Evolutionary conservation across 768 basidiomycete species (phyloP).

Genomic region (Termitomyces sp.): DNA sequence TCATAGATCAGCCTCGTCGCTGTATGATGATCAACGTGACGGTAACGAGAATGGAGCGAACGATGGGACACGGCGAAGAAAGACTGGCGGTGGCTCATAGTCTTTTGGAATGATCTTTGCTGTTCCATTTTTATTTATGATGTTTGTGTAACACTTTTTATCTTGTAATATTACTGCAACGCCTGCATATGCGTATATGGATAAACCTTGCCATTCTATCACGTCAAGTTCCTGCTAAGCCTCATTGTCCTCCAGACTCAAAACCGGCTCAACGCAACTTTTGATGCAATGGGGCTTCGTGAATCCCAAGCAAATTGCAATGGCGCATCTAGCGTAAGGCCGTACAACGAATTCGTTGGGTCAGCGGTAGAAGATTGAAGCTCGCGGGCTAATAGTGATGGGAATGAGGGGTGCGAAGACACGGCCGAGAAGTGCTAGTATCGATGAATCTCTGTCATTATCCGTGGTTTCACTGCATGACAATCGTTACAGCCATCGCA

Average conservation of each 20-base stretch:
- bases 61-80: slow-evolving; percentile 23
- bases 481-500: slow-evolving; percentile 81
- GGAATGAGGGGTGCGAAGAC: not conserved
- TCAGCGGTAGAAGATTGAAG: not conserved
- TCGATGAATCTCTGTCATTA: not conserved
- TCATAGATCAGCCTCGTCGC: slow-evolving; percentile 50
- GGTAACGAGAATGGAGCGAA: slow-evolving; percentile 23
- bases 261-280: not conserved
- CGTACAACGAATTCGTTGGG: not conserved
- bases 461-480: slow-evolving; percentile 26
- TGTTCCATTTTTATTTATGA: slow-evolving; percentile 5
- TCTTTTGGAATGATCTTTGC: not conserved
- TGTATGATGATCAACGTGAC: slow-evolving; percentile 27
- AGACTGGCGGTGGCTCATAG: slow-evolving; percentile 22
- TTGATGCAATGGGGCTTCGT: not conserved
- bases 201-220: not conserved
- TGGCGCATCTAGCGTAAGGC: too few species aligned
- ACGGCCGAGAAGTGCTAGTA: not conserved
- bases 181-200: not conserved
- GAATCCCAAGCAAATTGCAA: not conserved
- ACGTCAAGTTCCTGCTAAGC: not conserved
- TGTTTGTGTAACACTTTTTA: slow-evolving; percentile 11
- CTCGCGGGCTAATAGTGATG: not conserved
- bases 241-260: not conserved
- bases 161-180: slow-evolving; percentile 19